Evolutionary conservation across 1,139 yeast species (phyloP), one percentile per base, ranked within the genome.

Genomic region (Kodamaea alishanica): DNA sequence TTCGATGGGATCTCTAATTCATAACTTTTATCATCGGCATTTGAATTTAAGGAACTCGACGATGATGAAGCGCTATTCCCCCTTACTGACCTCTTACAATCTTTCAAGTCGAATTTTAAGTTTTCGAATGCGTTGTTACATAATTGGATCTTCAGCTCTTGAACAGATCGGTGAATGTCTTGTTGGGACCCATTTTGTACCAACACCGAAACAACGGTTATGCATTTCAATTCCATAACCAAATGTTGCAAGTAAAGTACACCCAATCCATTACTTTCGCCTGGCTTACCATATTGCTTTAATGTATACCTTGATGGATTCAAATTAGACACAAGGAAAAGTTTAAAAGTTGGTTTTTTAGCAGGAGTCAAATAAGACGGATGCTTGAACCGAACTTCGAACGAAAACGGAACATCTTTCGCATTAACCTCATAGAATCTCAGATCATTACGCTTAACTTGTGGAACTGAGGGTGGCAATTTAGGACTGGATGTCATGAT

Each of bases 191-290:
- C 64, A 40, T 62, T 69, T 20, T 46, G 49, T 39, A 67, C 73
- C n/a, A 64, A 41, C 2, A 67, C 75, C 9, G 72, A 65, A 2
- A 63, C 52, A 4, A 47, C 35, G 0, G 75, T 70, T 9, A 57
- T 55, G 4, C 61, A 49, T 2, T 50, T 50, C 26, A 76, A 48
- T n/a, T 64, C 69, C 5, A 74, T 56, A 7, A 49, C 47, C 15
- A 76, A 49, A 26, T 55, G 52, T 35, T 70, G 74, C 30, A 76
- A 47, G 46, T 69, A 74, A 0, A 76, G 54, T 9, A 67, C 60
- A 0, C 81, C 81, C 32, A 73, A 52, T 0, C 80, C 80, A 40
- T 75, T 73, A 28, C 68, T 61, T 29, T 69, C 71, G 1, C 67
- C 67, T 0, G 69, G 63, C 26, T 55, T 52, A 0, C 68, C 70